phyloP scores from a whole-genome alignment of 2,329 filamentous ascomycete genomes.

The Escovopsis sp. region DNA sequence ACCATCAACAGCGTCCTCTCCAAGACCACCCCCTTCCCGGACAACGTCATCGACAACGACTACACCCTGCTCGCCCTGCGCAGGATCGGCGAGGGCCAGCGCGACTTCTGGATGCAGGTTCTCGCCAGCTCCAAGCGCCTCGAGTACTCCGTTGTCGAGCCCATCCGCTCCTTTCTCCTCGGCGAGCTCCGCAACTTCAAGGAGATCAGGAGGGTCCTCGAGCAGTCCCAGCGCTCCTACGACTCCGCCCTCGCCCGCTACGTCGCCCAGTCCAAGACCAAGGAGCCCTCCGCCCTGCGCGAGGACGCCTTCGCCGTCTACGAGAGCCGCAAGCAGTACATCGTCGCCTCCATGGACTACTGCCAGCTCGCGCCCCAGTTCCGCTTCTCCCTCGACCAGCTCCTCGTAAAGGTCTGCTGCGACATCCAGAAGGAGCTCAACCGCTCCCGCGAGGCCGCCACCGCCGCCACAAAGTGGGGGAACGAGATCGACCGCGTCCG shows the following conservation, averaged over 20 bases:
- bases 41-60: constrained; percentile 84
- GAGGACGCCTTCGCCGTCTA: constrained; percentile 95
- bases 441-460: constrained; percentile 49
- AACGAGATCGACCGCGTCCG: constrained; percentile 81
- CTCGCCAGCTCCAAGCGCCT: constrained; percentile 62
- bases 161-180: constrained; percentile 62
- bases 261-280: constrained; percentile 73
- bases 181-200: constrained; percentile 77
- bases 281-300: constrained; percentile 77
- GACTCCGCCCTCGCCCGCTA: constrained; percentile 73
- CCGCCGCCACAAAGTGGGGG: constrained; percentile 50
- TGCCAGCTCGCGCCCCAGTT: constrained; percentile 78
- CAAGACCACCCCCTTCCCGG: constrained; percentile 61
- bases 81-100: constrained; percentile 69
- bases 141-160: constrained; percentile 64
- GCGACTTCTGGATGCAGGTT: constrained; percentile 74
- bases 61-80: constrained; percentile 82
- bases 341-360: constrained; percentile 88
- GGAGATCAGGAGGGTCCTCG: constrained; percentile 62
- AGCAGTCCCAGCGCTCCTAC: constrained; percentile 69
- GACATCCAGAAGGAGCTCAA: constrained; percentile 86
- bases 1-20: constrained; percentile 63
- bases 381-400: constrained; percentile 66
- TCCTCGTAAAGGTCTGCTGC: constrained; percentile 70
- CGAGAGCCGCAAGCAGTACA: constrained; percentile 78